Conservation (phyloP, 768 basidiomycete species). For the Trichaptum fuscoviolaceum region DNA sequence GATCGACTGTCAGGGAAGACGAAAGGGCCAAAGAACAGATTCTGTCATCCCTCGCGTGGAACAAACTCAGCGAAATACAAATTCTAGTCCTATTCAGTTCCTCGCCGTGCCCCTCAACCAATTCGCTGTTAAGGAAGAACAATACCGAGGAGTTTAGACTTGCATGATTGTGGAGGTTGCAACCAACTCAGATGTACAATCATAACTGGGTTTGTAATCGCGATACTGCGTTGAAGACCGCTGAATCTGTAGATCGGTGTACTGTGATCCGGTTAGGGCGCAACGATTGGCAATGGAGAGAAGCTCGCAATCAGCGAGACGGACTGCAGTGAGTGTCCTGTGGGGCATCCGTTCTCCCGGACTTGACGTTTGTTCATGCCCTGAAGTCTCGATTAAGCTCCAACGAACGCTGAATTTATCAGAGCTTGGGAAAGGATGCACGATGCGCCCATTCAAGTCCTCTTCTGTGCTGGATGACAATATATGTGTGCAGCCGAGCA, state of each 20-base stretch:
- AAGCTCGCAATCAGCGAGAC: not conserved
- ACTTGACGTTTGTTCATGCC: not conserved
- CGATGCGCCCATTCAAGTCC: slow-evolving; percentile 1
- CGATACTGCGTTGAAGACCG: not conserved
- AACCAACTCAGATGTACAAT: too few relatives aligned
- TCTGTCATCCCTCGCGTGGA: not conserved
- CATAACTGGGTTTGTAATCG: too few relatives aligned
- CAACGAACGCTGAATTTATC: not conserved
- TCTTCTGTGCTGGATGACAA: not conserved
- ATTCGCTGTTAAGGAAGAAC: not conserved
- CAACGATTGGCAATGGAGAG: not conserved
- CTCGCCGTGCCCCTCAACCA: not conserved
- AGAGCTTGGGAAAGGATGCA: not conserved
- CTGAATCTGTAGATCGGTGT: not conserved
- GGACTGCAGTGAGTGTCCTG: not conserved
- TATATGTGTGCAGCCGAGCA: not conserved
- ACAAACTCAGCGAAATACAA: not conserved
- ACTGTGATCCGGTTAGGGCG: not conserved
- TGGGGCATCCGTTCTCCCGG: too few relatives aligned
- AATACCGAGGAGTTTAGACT: not conserved
- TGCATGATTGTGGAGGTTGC: too few relatives aligned
- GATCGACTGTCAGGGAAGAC: not conserved
- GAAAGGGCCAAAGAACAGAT: not conserved
- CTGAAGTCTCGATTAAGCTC: not conserved
- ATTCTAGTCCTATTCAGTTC: not conserved